Evolutionary conservation across 331 rosid species (phyloP), one percentile per base, ranked within the genome.

Genomic region (Malus hybrid): DNA sequence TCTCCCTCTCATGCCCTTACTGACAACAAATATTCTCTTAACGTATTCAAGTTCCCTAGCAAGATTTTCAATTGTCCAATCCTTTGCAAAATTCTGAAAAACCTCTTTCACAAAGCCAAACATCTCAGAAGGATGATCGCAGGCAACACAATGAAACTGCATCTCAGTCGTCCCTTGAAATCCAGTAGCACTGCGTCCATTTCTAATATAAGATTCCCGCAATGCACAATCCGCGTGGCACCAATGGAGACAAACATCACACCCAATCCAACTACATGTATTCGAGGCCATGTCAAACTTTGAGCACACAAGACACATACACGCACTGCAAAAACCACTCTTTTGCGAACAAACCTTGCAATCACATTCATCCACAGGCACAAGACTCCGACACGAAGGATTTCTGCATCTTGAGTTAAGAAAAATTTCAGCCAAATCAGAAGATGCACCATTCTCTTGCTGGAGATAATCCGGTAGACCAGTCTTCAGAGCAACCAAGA

Each of bases 211-310:
- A 22, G 22, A 22, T 81, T 94, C 90, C 32, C 91, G 88, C 71
- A 94, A 78, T 56, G 89, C 99, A 78, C 99, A 94, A 31, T 94
- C 97, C 22, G 90, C 84, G 78, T 94, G 99, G 85, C 97, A 92
- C 99, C 99, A 94, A 72, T 94, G 99, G 75, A 92, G 97, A 79
- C 99, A 94, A 59, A 92, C 93, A 86, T 94, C 99, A 73, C 99
- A 94, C 61, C 99, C 99, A 73, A 92, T 94, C 99, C 99, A 94
- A 78, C 97, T 90, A 83, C 93, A 89, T 18, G 99, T 92, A 67
- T 92, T 90, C 9, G 96, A 89, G 11, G 97, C 99, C 83, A 87
- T 86, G 85, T 94, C 99, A 83, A 90, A 94, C 80, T 94, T 94
- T 36, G 90, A 87, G 75, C 99, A 94, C 68, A 92, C 93, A 77